Evolutionary conservation across 2,329 filamentous ascomycete genomes (phyloP).

Genomic region (Claviceps pazoutovae): DNA sequence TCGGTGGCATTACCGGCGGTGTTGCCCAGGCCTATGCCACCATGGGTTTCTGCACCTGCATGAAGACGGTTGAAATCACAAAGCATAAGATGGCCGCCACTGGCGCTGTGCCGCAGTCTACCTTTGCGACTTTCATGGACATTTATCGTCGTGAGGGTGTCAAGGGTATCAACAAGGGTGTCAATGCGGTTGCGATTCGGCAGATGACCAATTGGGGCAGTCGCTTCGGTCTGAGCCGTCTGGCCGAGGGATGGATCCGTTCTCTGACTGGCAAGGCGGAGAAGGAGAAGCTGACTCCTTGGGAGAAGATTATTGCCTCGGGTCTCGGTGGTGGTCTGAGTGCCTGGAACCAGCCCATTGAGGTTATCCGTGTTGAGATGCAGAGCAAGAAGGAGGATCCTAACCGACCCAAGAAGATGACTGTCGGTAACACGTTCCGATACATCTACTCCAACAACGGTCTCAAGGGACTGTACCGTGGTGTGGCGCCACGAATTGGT

Average conservation of each 20-base stretch:
- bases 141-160: slow-evolving; percentile 95
- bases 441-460: slow-evolving; percentile 93
- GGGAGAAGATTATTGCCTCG: slow-evolving; percentile 82
- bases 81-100: slow-evolving; percentile 84
- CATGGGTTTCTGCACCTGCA: slow-evolving; percentile 99
- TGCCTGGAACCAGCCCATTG: slow-evolving; percentile 99
- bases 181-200: slow-evolving; percentile 95
- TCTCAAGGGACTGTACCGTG: slow-evolving; percentile 84
- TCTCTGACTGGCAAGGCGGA: slow-evolving; percentile 64
- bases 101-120: slow-evolving; percentile 76
- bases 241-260: slow-evolving; percentile 83
- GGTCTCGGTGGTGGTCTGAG: slow-evolving; percentile 83
- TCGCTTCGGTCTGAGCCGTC: slow-evolving; percentile 82
- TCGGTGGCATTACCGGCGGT: slow-evolving; percentile 84
- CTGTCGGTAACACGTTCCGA: slow-evolving; percentile 66
- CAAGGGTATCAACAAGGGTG: slow-evolving; percentile 91
- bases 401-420: slow-evolving; percentile 98
- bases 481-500: slow-evolving; percentile 85
- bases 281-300: slow-evolving; percentile 58
- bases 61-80: slow-evolving; percentile 99
- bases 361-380: slow-evolving; percentile 99
- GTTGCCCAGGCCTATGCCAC: slow-evolving; percentile 97
- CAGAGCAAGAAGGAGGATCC: slow-evolving; percentile 98
- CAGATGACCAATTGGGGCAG: slow-evolving; percentile 99
- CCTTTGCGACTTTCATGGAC: slow-evolving; percentile 89